These are phyloP conservation scores for Tolypocladium ophioglossoides DNA, from an alignment of 2,329 filamentous ascomycete genomes.

Conservation along the genomic window DNA sequence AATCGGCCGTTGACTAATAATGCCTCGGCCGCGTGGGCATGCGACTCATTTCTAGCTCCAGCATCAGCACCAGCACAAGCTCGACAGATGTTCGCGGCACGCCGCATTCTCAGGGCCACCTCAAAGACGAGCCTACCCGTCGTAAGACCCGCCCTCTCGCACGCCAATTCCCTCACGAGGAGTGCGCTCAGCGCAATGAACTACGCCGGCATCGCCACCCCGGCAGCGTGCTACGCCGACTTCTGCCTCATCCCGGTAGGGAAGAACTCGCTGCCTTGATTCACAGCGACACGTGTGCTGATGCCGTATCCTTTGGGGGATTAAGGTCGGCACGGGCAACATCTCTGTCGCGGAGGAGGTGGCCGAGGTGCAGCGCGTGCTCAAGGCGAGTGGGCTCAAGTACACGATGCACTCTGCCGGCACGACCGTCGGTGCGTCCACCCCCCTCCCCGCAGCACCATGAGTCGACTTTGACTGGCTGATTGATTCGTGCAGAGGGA, in stretches of 20 bases:
- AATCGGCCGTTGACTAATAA: not conserved
- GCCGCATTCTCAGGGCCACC: not conserved
- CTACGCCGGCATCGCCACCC: slow-evolving; percentile 48
- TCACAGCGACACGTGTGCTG: not conserved
- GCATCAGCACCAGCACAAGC: not conserved
- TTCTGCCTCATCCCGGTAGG: slow-evolving; percentile 74
- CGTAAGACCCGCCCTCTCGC: not conserved
- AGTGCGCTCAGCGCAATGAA: slow-evolving; percentile 19
- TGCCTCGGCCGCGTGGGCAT: not conserved
- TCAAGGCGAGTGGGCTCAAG: slow-evolving; percentile 69
- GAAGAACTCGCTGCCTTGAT: too few relatives aligned
- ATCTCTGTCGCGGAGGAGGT: slow-evolving; percentile 74
- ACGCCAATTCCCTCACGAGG: not conserved
- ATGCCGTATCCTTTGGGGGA: not conserved
- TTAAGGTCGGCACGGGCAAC: slow-evolving; percentile 66
- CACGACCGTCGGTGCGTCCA: slow-evolving; percentile 73
- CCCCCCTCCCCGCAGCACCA: not conserved
- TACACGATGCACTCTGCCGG: slow-evolving; percentile 91
- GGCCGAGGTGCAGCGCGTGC: slow-evolving; percentile 75
- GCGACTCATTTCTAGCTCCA: not conserved
- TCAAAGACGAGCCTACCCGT: not conserved
- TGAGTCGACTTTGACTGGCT: too few relatives aligned
- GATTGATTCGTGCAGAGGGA: slow-evolving; percentile 52
- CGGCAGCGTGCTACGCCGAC: slow-evolving; percentile 70
- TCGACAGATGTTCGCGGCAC: not conserved